phyloP scores from a whole-genome alignment of 2,329 filamentous ascomycete species.

The Trichoderma lentiforme region DNA sequence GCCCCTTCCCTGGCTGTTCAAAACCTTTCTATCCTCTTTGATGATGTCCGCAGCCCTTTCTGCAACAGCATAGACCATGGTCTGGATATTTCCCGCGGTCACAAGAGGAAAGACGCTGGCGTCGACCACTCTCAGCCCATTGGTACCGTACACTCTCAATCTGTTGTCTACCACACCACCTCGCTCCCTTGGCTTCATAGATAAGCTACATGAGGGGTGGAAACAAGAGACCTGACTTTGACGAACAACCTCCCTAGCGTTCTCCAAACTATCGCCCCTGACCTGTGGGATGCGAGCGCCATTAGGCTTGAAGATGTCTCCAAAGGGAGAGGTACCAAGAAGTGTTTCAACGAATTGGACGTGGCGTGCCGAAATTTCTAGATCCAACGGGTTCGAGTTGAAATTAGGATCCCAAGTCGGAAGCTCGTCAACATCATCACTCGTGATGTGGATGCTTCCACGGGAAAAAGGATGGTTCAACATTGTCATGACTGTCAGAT shows the following conservation, averaged over 20 bases:
- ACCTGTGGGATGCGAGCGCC: conserved; percentile 30
- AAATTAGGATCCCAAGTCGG: conserved; percentile 33
- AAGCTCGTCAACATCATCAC: conserved; percentile 38
- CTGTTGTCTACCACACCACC: conserved; percentile 45
- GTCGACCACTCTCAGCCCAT: conserved; percentile 45
- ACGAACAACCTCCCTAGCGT: conserved; percentile 35
- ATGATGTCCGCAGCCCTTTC: conserved; percentile 42
- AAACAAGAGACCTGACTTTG: conserved; percentile 38
- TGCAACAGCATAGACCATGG: conserved; percentile 29
- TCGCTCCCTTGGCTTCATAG: conserved; percentile 45
- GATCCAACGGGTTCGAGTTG: conserved; percentile 49
- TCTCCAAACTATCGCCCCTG: conserved; percentile 31
- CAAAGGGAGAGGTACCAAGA: conserved; percentile 39
- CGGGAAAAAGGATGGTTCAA: conserved; percentile 59
- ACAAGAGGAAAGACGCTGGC: conserved; percentile 45
- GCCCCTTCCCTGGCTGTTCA: neutral
- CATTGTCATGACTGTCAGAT: conserved; percentile 53
- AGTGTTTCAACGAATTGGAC: conserved; percentile 41
- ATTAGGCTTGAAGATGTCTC: conserved; percentile 35
- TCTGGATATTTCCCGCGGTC: conserved; percentile 35
- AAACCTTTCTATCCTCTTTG: conserved; percentile 23
- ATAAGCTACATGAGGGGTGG: conserved; percentile 49
- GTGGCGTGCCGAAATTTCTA: conserved; percentile 48
- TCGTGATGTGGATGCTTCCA: conserved; percentile 55
- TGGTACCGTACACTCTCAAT: conserved; percentile 43